Evolutionary conservation across 2,329 filamentous ascomycete species (phyloP).

Genomic region (Immersiporthe knoxdaviesiana): DNA sequence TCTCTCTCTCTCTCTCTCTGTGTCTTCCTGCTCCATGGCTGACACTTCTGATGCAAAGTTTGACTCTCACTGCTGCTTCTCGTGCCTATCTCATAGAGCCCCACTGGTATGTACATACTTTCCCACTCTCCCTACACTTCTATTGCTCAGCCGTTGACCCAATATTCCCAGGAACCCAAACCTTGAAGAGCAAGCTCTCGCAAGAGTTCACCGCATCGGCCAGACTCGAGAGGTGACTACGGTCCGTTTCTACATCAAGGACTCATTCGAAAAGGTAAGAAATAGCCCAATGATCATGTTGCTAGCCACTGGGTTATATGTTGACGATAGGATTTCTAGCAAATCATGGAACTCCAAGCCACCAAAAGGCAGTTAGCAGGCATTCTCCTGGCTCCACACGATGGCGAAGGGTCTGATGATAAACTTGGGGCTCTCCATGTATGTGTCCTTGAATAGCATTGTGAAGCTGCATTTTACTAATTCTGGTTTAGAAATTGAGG

Average conservation of each 20-base stretch:
- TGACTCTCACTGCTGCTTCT: conserved; percentile 52
- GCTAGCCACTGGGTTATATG: no score
- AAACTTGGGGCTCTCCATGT: conserved; percentile 10
- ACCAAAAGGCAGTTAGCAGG: conserved; percentile 2
- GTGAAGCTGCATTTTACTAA: not conserved
- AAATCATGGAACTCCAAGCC: conserved; percentile 3
- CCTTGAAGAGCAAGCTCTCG: conserved; percentile 38
- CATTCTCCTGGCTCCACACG: not conserved
- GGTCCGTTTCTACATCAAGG: conserved; percentile 33
- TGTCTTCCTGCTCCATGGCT: not conserved
- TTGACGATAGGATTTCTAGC: not conserved
- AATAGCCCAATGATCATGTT: not conserved
- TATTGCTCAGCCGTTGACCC: not conserved
- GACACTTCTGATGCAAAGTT: conserved; percentile 34
- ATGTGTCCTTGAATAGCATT: not conserved
- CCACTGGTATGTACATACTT: conserved; percentile 41
- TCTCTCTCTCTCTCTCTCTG: not conserved
- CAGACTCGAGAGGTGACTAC: conserved; percentile 36
- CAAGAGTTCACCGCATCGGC: conserved; percentile 37
- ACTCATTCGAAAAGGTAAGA: conserved; percentile 38
- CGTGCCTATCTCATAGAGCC: conserved; percentile 55
- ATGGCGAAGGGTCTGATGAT: conserved; percentile 3
- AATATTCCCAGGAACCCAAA: conserved; percentile 35
- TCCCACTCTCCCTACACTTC: not conserved
- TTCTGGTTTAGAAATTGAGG: not conserved